phyloP scores from a whole-genome alignment of 208 protist species.

The Trichomonas tenax region DNA sequence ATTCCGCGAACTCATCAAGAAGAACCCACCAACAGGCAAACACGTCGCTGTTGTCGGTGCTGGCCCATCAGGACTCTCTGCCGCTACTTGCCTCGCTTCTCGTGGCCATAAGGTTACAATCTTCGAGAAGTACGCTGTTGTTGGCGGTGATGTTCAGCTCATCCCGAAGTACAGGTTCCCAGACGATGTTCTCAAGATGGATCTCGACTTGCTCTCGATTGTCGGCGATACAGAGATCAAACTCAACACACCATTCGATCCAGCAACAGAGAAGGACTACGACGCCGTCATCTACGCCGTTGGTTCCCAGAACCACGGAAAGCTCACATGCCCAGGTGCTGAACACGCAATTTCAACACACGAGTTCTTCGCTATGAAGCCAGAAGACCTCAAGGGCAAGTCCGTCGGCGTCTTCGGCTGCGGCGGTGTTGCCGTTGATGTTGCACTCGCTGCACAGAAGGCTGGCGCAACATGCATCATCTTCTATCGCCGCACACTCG shows the following conservation, averaged over 20 bases:
- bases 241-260: not conserved
- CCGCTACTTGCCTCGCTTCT: not conserved
- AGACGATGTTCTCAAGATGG: not conserved
- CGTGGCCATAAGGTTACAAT: not conserved
- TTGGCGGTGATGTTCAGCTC: not conserved
- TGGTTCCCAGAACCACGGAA: not conserved
- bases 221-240: not conserved
- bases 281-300: not conserved
- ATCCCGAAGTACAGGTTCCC: not conserved
- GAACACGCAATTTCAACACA: not conserved
- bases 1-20: not conserved
- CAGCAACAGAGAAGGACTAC: not conserved
- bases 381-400: slow-evolving; percentile 1
- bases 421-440: not conserved
- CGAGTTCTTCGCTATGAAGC: not conserved
- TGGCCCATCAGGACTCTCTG: not conserved
- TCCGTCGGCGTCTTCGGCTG: not conserved
- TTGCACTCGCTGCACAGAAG: not conserved
- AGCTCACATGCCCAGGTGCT: not conserved
- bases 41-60: not conserved
- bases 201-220: not conserved
- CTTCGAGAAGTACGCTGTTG: not conserved
- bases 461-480: not conserved
- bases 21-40: not conserved
- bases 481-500: not conserved